Evolutionary conservation across 352 stramenopile species (phyloP), one percentile per base, ranked within the genome.

Genomic region (Phytophthora brassicae): DNA sequence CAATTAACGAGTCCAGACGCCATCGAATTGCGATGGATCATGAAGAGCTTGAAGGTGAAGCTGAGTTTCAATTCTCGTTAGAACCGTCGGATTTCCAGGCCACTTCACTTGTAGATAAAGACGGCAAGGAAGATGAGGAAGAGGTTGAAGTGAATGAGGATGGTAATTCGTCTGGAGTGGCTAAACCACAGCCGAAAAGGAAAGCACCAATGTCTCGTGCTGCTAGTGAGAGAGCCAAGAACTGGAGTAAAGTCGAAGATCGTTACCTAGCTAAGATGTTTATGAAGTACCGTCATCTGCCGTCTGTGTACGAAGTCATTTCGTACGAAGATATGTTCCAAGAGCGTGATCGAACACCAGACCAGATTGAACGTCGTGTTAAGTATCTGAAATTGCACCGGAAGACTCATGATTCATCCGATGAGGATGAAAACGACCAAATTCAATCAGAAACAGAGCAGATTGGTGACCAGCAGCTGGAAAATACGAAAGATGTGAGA

Each of bases 301-400:
- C 84, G 17, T 92, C 81, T 0, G 86, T 92, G 19, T 94, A 91
- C 55, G 86, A 95, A 49, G 85, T 94, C 22, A 88, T 95, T 61
- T 92, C 84, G 56, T 94, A 93, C 52, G 86, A 95, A 72, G 86
- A 95, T 44, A 93, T 95, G 84, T 94, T 95, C 44, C 86, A 95
- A 61, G 86, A 95, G 35, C 81, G 84, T 26, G 83, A 95, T 23
- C 81, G 86, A 45, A 94, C 86, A 0, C 59, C 84, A 6, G 81
- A 93, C 50, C 86, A 95, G 61, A 95, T 95, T 26, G 80, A 94
- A 54, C 84, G 84, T 7, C 86, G 86, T 45, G 83, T 93, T 7
- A 92, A 93, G 48, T 86, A 82, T 56, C 64, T 95, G 33, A 92
- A 91, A 56, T 66, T 94, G 28, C 80, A 92, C 41, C 73, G 76